Evolutionary conservation across 352 stramenopile genomes (phyloP).

Genomic region (Phytopythium sindhum): DNA sequence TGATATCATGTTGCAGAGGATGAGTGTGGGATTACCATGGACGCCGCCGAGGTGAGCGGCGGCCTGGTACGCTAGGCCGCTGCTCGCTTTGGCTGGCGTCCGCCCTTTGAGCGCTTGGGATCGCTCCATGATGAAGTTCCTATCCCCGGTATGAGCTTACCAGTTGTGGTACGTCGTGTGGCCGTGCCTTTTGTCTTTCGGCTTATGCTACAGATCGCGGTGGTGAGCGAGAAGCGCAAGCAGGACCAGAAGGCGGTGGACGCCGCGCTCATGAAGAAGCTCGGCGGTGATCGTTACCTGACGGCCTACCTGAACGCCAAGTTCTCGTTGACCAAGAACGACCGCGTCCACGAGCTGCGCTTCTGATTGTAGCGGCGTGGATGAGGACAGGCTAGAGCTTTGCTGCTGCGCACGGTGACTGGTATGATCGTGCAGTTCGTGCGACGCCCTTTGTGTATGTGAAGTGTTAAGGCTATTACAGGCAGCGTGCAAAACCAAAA

Average conservation of each 20-base stretch:
- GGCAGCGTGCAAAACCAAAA: neutral
- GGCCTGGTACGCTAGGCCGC: neutral
- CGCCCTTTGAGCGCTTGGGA: constrained; percentile 55
- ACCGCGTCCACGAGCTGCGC: constrained; percentile 95
- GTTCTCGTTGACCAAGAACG: constrained; percentile 92
- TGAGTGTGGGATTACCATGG: constrained; percentile 5
- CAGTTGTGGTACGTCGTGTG: constrained; percentile 11
- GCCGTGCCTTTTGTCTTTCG: constrained; percentile 9
- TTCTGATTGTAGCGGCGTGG: constrained; percentile 85
- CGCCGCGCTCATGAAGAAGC: constrained; percentile 61
- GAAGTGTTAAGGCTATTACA: neutral
- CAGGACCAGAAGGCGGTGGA: constrained; percentile 96
- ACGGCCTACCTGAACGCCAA: constrained; percentile 94
- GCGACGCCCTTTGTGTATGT: neutral
- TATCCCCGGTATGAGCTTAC: constrained; percentile 11
- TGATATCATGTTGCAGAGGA: neutral
- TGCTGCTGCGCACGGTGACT: neutral
- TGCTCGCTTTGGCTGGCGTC: neutral
- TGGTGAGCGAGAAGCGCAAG: constrained; percentile 93
- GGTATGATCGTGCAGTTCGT: neutral
- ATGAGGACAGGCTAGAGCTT: neutral
- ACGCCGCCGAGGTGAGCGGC: constrained; percentile 8
- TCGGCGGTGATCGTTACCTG: constrained; percentile 80
- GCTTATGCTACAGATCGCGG: constrained; percentile 30
- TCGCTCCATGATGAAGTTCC: constrained; percentile 48